Percentiles rank a stretch among this genome's conserved stretches.
Conservation (phyloP, 164 flowering plant species). For the Dillenia suffruticosa region DNA sequence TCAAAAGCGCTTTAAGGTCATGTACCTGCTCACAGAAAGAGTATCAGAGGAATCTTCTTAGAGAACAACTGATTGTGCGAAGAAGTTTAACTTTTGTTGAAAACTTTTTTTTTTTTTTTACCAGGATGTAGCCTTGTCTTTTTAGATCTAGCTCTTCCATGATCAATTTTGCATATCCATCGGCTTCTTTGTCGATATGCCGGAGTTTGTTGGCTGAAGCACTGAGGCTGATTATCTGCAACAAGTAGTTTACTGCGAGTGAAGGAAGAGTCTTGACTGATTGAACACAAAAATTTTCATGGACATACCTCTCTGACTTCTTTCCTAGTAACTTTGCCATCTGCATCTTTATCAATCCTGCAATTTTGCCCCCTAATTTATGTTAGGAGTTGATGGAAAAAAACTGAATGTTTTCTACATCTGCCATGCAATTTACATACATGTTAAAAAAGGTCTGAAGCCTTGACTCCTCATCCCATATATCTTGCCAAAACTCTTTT, state of each 20-base stretch:
- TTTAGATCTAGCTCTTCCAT: conserved; percentile 54
- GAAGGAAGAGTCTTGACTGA: not conserved
- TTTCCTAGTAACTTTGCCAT: conserved; percentile 40
- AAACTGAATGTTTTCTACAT: too few species aligned
- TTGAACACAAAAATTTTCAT: not conserved
- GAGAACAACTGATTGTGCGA: not conserved
- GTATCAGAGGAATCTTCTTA: not conserved
- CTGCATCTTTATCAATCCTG: conserved; percentile 50
- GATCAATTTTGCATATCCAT: conserved; percentile 40
- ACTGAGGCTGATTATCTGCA: conserved; percentile 40
- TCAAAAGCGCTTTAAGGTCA: conserved; percentile 31
- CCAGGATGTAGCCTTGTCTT: conserved; percentile 38
- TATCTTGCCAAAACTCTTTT: conserved; percentile 34
- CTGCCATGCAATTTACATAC: conserved; percentile 9
- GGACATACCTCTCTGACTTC: conserved; percentile 38
- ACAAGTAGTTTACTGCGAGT: not conserved
- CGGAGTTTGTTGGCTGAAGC: conserved; percentile 45
- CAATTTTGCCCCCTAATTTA: not conserved
- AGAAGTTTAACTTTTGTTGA: not conserved
- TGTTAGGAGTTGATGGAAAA: too few species aligned
- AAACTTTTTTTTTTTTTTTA: not conserved
- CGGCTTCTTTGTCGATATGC: conserved; percentile 33
- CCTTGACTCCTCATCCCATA: conserved; percentile 36
- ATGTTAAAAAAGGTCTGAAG: conserved; percentile 51
- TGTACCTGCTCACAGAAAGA: conserved; percentile 19